phyloP scores from a whole-genome alignment of 2,329 filamentous ascomycete genomes.

The Aureobasidium sp. region DNA sequence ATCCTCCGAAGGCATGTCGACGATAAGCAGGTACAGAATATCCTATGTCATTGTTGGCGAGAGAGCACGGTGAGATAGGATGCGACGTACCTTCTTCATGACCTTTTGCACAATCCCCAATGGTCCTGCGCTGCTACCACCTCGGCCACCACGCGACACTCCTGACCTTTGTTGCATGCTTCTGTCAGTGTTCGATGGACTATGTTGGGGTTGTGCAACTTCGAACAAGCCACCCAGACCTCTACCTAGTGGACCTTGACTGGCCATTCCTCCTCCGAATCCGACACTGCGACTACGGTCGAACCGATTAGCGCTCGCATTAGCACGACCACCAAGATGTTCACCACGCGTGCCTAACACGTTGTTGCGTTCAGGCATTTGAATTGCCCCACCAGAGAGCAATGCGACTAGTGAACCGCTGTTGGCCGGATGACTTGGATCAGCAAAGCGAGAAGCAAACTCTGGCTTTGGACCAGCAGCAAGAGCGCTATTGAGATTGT shows the following conservation, averaged over 20 bases:
- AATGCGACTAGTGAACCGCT: conserved; percentile 40
- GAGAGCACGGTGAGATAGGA: too few relatives aligned
- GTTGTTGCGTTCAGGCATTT: background rate
- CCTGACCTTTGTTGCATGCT: background rate
- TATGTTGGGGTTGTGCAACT: background rate
- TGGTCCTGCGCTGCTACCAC: background rate
- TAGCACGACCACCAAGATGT: background rate
- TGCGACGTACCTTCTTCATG: conserved; percentile 15
- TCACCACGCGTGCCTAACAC: background rate
- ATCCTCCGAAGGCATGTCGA: conserved; percentile 40
- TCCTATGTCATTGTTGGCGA: conserved; percentile 24
- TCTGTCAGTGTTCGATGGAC: background rate
- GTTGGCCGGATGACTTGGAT: conserved; percentile 44
- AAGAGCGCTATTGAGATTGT: background rate
- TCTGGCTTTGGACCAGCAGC: conserved; percentile 32
- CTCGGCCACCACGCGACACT: background rate
- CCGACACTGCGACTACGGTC: background rate
- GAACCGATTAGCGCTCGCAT: background rate
- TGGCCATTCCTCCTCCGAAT: background rate
- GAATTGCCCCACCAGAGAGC: conserved; percentile 37
- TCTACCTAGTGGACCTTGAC: background rate
- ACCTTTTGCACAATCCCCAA: conserved; percentile 16
- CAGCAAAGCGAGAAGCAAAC: conserved; percentile 39
- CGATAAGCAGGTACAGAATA: conserved; percentile 44
- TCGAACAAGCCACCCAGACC: background rate